Evolutionary conservation across 192 early-diverging fungal species (phyloP), one percentile per base, ranked within the genome.

Genomic region (Geosiphon pyriformis): DNA sequence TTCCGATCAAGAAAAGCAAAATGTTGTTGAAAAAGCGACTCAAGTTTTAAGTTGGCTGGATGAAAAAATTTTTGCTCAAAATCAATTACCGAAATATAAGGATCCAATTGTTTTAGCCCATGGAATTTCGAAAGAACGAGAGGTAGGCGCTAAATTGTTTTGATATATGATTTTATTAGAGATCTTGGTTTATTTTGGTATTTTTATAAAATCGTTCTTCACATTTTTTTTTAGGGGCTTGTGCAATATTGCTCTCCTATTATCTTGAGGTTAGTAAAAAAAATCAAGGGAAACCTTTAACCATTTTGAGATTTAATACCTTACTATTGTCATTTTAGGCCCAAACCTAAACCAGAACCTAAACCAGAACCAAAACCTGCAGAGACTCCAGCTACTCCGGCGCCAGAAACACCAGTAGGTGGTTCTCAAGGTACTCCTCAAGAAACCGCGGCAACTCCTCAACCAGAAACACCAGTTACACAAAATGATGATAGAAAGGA

Each of bases 1-100:
- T 74, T 76, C 87, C 49, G 77, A 80, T 48, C 89, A 86, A 64
- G 96, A 98, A 69, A 80, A 94, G 70, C 85, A 94, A 68, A 85
- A 87, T 67, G 82, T 94, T 68, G 78, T 83, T 26, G 89, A 90
- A 62, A 87, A 88, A 69, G 75, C 81, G 57, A 81, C 92, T 50
- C 79, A 83, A 75, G 88, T 87, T 69, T 85, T 87, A 69, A 79
- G 86, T 59, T 98, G 96, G 96, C 80, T 96, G 72, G 90, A 95
- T 74, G 86, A 88, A 61, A 78, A 81, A 72, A 57, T 90, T 27
- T 82, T 82, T 65, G 88, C 89, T 69, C 88, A 93, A 79, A 82
- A 87, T 57, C 83, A 81, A 63, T 63, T 79, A 61, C 73, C 83
- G 73, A 95, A 94, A 86, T 81, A 85, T 80, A 85, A 88, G 18